phyloP scores from a whole-genome alignment of 495 filamentous ascomycete species.

The Tuber umbilicatum region DNA sequence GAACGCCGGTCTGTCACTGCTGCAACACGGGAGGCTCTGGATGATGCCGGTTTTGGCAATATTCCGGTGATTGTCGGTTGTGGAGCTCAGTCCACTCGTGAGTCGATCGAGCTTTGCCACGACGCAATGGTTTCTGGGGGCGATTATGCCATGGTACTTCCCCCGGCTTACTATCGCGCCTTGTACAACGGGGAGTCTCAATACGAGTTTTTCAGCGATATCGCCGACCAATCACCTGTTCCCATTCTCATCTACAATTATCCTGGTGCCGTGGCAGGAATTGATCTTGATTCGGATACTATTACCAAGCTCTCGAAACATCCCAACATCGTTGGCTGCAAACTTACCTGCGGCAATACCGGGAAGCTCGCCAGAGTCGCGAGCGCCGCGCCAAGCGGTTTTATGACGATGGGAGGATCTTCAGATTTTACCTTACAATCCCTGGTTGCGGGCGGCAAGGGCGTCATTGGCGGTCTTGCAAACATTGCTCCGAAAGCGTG shows the following conservation, averaged over 20 bases:
- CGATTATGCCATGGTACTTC: conserved; percentile 77
- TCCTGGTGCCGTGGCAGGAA: conserved; percentile 70
- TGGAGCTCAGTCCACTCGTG: conserved; percentile 75
- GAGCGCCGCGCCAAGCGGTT: conserved; percentile 51
- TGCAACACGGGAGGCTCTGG: conserved; percentile 67
- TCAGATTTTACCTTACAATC: conserved; percentile 85
- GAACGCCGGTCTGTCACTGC: conserved; percentile 66
- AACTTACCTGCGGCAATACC: conserved; percentile 91
- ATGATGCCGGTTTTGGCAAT: conserved; percentile 59
- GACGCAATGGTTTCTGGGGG: conserved; percentile 70
- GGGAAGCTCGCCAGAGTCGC: conserved; percentile 80
- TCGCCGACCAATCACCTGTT: conserved; percentile 74
- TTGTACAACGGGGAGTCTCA: conserved; percentile 55
- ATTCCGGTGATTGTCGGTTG: conserved; percentile 80
- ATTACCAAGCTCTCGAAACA: conserved; percentile 69
- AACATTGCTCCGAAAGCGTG: conserved; percentile 78
- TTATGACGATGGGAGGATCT: conserved; percentile 64
- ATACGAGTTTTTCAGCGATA: conserved; percentile 65
- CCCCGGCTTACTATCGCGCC: conserved; percentile 75
- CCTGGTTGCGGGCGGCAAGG: conserved; percentile 73
- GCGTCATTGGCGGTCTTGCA: conserved; percentile 75
- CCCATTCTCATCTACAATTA: conserved; percentile 93
- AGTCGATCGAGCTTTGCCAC: conserved; percentile 71
- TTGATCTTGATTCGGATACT: conserved; percentile 76
- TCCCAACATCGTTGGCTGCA: conserved; percentile 81